Conservation (phyloP, 2,329 filamentous ascomycete genomes). For the Albophoma yamanashiensis region DNA sequence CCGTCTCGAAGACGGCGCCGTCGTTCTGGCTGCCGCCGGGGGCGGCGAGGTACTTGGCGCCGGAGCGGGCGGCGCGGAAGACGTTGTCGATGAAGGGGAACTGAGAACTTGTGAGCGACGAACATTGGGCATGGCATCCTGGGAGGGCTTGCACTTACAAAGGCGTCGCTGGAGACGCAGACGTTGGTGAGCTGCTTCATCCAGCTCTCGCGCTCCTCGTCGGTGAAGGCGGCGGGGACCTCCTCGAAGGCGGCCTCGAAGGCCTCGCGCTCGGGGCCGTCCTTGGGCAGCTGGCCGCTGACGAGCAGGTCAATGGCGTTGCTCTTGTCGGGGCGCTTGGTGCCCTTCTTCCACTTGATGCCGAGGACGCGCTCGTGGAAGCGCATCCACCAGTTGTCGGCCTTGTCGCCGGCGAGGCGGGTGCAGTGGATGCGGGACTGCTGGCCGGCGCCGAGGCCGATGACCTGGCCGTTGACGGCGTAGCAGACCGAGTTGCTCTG, state of each 20-base stretch:
- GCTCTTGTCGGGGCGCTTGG: slow-evolving; percentile 93
- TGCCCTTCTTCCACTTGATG: slow-evolving; percentile 96
- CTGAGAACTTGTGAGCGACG: slow-evolving; percentile 27
- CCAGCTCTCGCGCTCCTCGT: slow-evolving; percentile 80
- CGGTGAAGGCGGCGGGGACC: slow-evolving; percentile 71
- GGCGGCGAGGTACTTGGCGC: slow-evolving; percentile 91
- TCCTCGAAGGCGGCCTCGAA: slow-evolving; percentile 89
- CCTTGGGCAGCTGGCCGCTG: slow-evolving; percentile 77
- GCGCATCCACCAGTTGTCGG: slow-evolving; percentile 99
- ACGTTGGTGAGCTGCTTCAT: slow-evolving; percentile 71
- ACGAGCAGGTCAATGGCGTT: slow-evolving; percentile 96
- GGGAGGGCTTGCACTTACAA: slow-evolving; percentile 51
- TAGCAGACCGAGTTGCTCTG: slow-evolving; percentile 99
- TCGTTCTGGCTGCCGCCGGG: slow-evolving; percentile 87
- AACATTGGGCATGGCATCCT: neutral
- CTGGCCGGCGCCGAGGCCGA: slow-evolving; percentile 91
- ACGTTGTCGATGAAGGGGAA: slow-evolving; percentile 99
- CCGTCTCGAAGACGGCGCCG: slow-evolving; percentile 70
- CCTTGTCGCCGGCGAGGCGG: slow-evolving; percentile 91
- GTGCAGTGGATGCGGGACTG: slow-evolving; percentile 99
- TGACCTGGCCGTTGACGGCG: slow-evolving; percentile 82
- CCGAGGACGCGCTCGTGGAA: slow-evolving; percentile 83
- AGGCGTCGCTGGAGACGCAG: slow-evolving; percentile 86
- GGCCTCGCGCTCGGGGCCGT: slow-evolving; percentile 70
- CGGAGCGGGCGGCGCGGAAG: slow-evolving; percentile 79